These are phyloP conservation scores for Colletotrichum sp. DNA, from an alignment of 2,329 filamentous ascomycete species.

Conservation along the genomic window DNA sequence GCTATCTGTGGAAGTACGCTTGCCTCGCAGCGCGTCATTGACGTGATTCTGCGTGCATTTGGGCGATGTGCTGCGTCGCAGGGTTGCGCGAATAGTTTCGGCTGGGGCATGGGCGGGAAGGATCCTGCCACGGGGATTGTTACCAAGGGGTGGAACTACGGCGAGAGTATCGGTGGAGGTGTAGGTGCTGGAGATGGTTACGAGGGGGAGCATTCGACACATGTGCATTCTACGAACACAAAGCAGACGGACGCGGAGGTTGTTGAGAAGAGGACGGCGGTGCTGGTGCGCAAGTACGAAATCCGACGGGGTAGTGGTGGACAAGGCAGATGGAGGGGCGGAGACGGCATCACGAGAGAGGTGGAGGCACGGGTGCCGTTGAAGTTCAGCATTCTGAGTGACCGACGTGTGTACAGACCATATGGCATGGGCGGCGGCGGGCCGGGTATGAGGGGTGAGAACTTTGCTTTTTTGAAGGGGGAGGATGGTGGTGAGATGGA, in stretches of 20 bases:
- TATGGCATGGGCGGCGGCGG: constrained; percentile 39
- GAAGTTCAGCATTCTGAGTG: constrained; percentile 39
- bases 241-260: constrained; percentile 36
- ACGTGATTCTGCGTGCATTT: constrained; percentile 36
- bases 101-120: constrained; percentile 37
- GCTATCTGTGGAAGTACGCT: constrained; percentile 66
- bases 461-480: constrained; percentile 33
- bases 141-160: constrained; percentile 30
- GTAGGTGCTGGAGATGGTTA: constrained; percentile 34
- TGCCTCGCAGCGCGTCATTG: constrained; percentile 37
- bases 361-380: constrained; percentile 37
- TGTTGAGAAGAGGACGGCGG: constrained; percentile 38
- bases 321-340: constrained; percentile 32
- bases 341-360: constrained; percentile 38
- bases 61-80: constrained; percentile 29
- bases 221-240: constrained; percentile 37
- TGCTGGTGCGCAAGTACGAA: constrained; percentile 34
- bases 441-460: constrained; percentile 28
- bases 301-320: constrained; percentile 35
- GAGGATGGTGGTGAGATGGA: constrained; percentile 27
- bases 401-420: constrained; percentile 36
- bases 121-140: constrained; percentile 28
- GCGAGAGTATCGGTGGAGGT: constrained; percentile 38
- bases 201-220: constrained; percentile 32
- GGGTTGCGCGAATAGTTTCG: constrained; percentile 37